Percentiles rank a stretch among this genome's conserved stretches.
Conservation (phyloP, 768 basidiomycete genomes). For the Obba rivulosa region DNA sequence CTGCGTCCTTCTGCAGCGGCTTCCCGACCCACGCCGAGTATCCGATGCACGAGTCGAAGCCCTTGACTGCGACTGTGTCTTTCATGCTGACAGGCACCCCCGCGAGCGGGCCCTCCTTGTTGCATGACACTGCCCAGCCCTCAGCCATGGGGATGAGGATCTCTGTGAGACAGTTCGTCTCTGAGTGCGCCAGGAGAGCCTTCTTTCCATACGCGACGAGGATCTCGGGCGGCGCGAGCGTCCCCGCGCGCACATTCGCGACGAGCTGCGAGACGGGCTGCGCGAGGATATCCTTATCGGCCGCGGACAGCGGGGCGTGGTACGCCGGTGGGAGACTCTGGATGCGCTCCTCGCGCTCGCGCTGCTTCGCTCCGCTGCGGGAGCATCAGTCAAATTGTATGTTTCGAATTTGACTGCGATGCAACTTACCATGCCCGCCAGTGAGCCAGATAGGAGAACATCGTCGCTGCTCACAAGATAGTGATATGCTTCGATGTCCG, state of each 20-base stretch:
- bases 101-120: conserved; percentile 29
- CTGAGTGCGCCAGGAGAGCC: conserved; percentile 34
- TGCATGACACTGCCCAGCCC: conserved; percentile 19
- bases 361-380: conserved; percentile 18
- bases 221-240: conserved; percentile 16
- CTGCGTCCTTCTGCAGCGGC: conserved; percentile 30
- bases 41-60: conserved; percentile 46
- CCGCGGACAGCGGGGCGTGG: conserved; percentile 11
- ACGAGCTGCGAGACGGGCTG: conserved; percentile 18
- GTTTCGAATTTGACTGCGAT: no score
- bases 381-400: no score
- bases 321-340: conserved; percentile 15
- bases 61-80: conserved; percentile 40
- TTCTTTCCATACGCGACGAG: conserved; percentile 33
- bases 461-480: no score
- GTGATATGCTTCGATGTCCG: no score
- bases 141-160: conserved; percentile 20
- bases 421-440: no score
- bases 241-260: conserved; percentile 16
- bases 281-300: conserved; percentile 17
- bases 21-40: conserved; percentile 36
- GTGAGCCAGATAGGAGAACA: no score
- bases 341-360: conserved; percentile 21
- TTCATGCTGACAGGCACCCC: conserved; percentile 49
- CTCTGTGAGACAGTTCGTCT: conserved; percentile 46